A percentile compares a stretch with the other conserved stretches of the same genome.
Conservation (phyloP, 2,329 filamentous ascomycete genomes). For the Colletotrichum phormii region DNA sequence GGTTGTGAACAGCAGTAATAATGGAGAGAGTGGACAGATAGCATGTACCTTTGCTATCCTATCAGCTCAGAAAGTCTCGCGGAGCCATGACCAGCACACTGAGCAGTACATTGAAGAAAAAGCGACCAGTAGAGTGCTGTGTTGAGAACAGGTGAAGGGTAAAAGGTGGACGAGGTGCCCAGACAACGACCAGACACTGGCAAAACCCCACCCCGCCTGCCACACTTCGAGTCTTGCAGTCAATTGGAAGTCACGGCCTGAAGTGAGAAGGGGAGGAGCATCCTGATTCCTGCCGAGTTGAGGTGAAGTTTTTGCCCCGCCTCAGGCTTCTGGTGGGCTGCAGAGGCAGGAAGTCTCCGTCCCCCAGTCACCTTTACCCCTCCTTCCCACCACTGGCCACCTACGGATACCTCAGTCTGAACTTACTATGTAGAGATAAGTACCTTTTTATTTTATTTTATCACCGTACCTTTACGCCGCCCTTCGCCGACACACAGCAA, state of each 20-base stretch:
- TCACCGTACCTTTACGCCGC: neutral
- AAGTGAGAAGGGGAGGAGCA: too few species aligned
- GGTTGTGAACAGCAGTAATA: too few species aligned
- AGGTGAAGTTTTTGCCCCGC: conserved; percentile 35
- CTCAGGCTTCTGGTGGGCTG: neutral
- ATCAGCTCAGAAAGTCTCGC: conserved; percentile 23
- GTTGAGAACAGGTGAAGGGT: too few species aligned
- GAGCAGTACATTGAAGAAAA: too few species aligned
- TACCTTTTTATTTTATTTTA: too few species aligned
- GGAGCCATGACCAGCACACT: conserved; percentile 1
- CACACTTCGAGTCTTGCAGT: conserved; percentile 4
- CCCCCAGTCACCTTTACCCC: neutral
- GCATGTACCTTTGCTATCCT: neutral
- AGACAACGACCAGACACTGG: neutral
- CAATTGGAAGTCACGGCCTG: too few species aligned
- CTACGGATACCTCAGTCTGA: too few species aligned
- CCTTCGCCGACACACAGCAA: conserved; percentile 17
- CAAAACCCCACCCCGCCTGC: conserved; percentile 31
- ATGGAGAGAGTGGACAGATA: neutral
- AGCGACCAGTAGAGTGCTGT: too few species aligned
- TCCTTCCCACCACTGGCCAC: neutral
- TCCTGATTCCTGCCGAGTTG: neutral
- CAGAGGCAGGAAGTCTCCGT: conserved; percentile 3
- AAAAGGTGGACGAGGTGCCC: neutral
- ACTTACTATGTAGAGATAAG: too few species aligned